Evolutionary conservation across 129 eudicot genomes (phyloP).

Genomic region (Artemisia annua): DNA sequence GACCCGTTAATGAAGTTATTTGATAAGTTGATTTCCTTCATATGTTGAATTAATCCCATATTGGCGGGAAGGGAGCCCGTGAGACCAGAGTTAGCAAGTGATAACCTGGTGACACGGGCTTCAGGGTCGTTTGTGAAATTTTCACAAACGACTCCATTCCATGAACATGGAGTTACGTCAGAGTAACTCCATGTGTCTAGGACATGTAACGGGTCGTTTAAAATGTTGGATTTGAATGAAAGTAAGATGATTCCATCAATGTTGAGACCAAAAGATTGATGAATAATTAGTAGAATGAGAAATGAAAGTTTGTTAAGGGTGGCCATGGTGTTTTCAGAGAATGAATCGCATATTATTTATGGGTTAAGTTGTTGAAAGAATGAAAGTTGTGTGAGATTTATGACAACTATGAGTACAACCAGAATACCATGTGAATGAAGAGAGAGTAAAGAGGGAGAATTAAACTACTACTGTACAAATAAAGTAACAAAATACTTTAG

Average conservation of each 20-base stretch:
- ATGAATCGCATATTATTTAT: slow-evolving; percentile 19
- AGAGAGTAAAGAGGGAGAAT: not conserved
- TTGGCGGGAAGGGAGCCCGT: slow-evolving; percentile 62
- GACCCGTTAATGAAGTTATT: slow-evolving; percentile 82
- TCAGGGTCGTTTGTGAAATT: slow-evolving; percentile 20
- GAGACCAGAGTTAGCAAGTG: slow-evolving; percentile 57
- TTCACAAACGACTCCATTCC: slow-evolving; percentile 70
- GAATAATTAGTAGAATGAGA: slow-evolving; percentile 16
- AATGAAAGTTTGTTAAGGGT: slow-evolving; percentile 24
- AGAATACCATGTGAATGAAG: slow-evolving; percentile 32
- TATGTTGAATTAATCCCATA: slow-evolving; percentile 56
- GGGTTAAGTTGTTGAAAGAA: slow-evolving; percentile 11
- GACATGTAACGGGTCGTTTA: slow-evolving; percentile 54
- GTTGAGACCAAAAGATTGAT: slow-evolving; percentile 40
- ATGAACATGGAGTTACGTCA: slow-evolving; percentile 67
- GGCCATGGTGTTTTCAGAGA: slow-evolving; percentile 16
- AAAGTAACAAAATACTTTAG: slow-evolving; percentile 14
- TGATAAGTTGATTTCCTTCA: slow-evolving; percentile 52
- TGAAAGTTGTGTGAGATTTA: slow-evolving; percentile 11
- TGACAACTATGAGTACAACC: slow-evolving; percentile 29
- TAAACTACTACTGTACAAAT: not conserved
- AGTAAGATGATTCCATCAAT: slow-evolving; percentile 64
- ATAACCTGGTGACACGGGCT: slow-evolving; percentile 50
- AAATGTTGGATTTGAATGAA: slow-evolving; percentile 59
- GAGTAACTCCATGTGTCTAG: slow-evolving; percentile 50